Conservation (phyloP, 331 rosid species). For the Saraca asoca region DNA sequence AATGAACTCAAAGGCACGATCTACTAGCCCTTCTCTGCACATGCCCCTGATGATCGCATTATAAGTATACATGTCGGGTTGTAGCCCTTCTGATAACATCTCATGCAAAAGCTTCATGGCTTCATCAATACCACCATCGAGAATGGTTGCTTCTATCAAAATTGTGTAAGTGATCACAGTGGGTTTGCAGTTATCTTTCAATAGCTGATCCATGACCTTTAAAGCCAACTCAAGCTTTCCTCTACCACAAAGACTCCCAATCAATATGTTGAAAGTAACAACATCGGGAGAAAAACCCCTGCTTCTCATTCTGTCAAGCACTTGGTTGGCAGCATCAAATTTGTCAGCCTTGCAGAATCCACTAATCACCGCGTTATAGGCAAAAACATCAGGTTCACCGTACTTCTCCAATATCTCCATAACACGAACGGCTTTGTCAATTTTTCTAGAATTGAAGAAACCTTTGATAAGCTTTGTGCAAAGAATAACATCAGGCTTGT, state of each 20-base stretch:
- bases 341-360: slow-evolving; percentile 67
- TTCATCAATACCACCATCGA: slow-evolving; percentile 59
- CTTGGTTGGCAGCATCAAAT: slow-evolving; percentile 56
- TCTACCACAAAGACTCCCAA: slow-evolving; percentile 73
- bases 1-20: slow-evolving; percentile 74
- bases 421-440: slow-evolving; percentile 64
- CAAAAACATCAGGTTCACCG: slow-evolving; percentile 79
- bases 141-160: slow-evolving; percentile 76
- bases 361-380: slow-evolving; percentile 78
- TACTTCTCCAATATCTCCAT: slow-evolving; percentile 76
- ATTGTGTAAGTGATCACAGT: slow-evolving; percentile 79
- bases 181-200: slow-evolving; percentile 70
- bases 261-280: slow-evolving; percentile 80
- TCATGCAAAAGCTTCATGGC: slow-evolving; percentile 73
- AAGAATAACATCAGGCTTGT: slow-evolving; percentile 72
- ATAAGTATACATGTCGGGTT: slow-evolving; percentile 70
- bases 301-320: slow-evolving; percentile 67
- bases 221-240: slow-evolving; percentile 62
- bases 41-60: slow-evolving; percentile 73
- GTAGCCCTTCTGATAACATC: slow-evolving; percentile 69
- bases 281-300: slow-evolving; percentile 72
- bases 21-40: slow-evolving; percentile 72
- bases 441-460: slow-evolving; percentile 58
- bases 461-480: slow-evolving; percentile 84
- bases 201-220: slow-evolving; percentile 60